Evolutionary conservation across 2,329 filamentous ascomycete genomes (phyloP), one percentile per base, ranked within the genome.

Genomic region (Neopestalotiopsis sp.): DNA sequence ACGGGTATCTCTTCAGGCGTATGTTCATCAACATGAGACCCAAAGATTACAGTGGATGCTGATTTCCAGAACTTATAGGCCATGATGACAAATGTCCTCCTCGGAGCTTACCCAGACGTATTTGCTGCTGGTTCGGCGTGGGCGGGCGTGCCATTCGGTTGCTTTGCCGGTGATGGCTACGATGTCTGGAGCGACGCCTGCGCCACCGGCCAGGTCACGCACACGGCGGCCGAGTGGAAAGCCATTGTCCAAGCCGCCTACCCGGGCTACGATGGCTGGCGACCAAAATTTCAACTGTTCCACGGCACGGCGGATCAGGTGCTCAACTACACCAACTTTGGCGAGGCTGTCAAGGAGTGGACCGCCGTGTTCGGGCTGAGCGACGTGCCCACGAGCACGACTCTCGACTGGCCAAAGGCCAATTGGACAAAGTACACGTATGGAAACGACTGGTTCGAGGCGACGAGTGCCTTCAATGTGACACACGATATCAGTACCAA

Each of bases 241-340:
- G 72, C 72, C 1, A 67, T 81, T 4, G 81, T 83, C 5, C 66
- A 73, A 63, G 78, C 75, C 1, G 86, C 84, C 70, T 86, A 87
- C 70, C 84, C 85, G 0, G 82, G 79, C 0, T 89, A 89, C 72
- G 79, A 74, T 2, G 85, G 86, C 0, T 79, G 83, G 64, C 78
- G 86, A 13, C 88, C 88, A 0, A 86, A 85, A 73, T 81, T 90
- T 79, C 86, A 89, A 76, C 81, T 90, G 56, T 86, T 86, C 75
- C 88, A 90, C 74, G 88, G 88, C 10, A 85, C 83, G 4, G 74
- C 71, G 0, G 88, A 90, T 71, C 80, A 83, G 40, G 83, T 83
- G 4, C 77, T 90, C 1, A 80, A 83, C 57, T 86, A 85, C 32
- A 79, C 80, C 64, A 88, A 89, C 74, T 88, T 86, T 70, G 76